phyloP scores from a whole-genome alignment of 2,329 filamentous ascomycete genomes.

The Chrysosporium keratinophilum region DNA sequence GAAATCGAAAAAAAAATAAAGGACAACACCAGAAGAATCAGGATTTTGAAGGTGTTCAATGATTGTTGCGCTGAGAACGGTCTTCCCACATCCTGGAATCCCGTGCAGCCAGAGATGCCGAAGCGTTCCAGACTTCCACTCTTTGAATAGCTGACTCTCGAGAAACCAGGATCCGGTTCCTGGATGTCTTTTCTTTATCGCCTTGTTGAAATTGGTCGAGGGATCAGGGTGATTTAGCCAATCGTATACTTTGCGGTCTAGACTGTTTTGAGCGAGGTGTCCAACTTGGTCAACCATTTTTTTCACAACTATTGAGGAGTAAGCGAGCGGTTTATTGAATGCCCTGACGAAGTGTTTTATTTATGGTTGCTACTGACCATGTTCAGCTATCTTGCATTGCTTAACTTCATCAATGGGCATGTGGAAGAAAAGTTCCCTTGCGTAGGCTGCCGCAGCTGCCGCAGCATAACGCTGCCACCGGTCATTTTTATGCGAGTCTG shows the following conservation, averaged over 20 bases:
- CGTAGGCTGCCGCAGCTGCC: slow-evolving; percentile 18
- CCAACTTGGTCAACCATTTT: no score
- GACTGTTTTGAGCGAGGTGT: no score
- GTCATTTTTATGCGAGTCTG: slow-evolving; percentile 18
- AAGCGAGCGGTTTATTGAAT: no score
- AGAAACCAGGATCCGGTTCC: slow-evolving; percentile 14
- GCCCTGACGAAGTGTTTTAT: not conserved
- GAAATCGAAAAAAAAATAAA: slow-evolving; percentile 18
- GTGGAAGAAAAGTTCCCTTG: slow-evolving; percentile 15
- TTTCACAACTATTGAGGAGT: no score
- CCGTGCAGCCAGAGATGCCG: slow-evolving; percentile 13
- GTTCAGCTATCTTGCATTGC: no score
- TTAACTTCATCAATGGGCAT: slow-evolving; percentile 1
- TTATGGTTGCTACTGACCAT: no score
- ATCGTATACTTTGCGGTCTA: no score
- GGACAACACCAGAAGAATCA: slow-evolving; percentile 1
- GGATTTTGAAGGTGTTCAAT: slow-evolving; percentile 7
- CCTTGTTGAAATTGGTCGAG: slow-evolving; percentile 13
- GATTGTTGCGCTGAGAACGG: slow-evolving; percentile 13
- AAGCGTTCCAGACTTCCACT: slow-evolving; percentile 9
- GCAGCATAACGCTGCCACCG: slow-evolving; percentile 19
- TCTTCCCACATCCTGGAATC: slow-evolving; percentile 15
- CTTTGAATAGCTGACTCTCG: slow-evolving; percentile 4
- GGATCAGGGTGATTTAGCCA: not conserved
- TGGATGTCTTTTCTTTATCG: slow-evolving; percentile 8